Conservation (phyloP, 1,139 yeast species). For the Geotrichum bryndzae region DNA sequence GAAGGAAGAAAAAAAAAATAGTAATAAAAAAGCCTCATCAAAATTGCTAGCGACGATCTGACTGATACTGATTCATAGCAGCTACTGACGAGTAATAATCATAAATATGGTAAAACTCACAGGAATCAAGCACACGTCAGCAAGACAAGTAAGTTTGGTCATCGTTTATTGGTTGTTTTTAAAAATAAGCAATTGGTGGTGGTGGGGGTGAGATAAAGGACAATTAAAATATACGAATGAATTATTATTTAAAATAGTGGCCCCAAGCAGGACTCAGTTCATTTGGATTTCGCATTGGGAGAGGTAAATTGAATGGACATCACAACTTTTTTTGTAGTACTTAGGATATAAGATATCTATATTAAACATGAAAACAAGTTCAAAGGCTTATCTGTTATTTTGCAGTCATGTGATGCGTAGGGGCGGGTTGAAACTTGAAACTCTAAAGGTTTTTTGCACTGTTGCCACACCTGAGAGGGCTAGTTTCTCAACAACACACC, state of each 20-base stretch:
- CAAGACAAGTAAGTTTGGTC: slow-evolving; percentile 61
- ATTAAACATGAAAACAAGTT: not conserved
- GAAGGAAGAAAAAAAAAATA: not conserved
- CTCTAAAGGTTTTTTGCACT: not conserved
- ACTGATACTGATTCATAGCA: not conserved
- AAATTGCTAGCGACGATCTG: not conserved
- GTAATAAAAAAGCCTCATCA: not conserved
- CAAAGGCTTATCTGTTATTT: not conserved
- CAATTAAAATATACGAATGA: too few relatives aligned
- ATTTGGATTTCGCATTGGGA: not conserved
- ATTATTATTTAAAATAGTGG: too few relatives aligned
- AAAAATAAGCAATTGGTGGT: not conserved
- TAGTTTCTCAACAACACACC: too few relatives aligned
- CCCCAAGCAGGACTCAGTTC: too few relatives aligned
- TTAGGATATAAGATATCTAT: not conserved
- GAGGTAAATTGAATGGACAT: not conserved
- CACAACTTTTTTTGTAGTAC: not conserved
- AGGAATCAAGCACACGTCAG: slow-evolving; percentile 78
- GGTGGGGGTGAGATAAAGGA: not conserved
- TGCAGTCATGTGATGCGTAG: not conserved
- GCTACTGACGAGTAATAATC: not conserved
- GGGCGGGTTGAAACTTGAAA: too few relatives aligned
- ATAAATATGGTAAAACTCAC: slow-evolving; percentile 37
- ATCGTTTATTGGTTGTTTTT: slow-evolving; percentile 23
- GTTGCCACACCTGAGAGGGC: not conserved